Conservation (phyloP, 2,329 filamentous ascomycete species). For the Dactylellina haptotyla region DNA sequence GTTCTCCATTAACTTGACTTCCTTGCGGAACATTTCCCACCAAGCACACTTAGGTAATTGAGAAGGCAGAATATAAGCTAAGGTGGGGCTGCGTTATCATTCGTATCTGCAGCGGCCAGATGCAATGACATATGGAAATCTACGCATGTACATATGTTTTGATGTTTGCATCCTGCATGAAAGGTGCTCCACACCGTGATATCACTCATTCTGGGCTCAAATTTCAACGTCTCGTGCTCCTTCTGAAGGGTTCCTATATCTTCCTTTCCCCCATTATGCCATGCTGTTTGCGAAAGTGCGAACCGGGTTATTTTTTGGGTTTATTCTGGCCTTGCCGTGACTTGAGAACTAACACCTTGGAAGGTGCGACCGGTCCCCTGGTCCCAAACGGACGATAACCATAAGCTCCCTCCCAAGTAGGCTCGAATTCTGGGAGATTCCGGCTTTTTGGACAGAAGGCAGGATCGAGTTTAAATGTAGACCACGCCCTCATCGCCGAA, state of each 20-base stretch:
- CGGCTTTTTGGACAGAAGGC: constrained; percentile 19
- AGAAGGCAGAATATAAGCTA: background rate
- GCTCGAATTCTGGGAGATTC: constrained; percentile 21
- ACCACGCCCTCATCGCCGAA: constrained; percentile 14
- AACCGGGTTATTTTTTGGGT: constrained; percentile 48
- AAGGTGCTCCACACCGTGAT: constrained; percentile 19
- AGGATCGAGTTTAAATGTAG: constrained; percentile 22
- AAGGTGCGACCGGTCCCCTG: constrained; percentile 39
- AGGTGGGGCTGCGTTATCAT: constrained; percentile 1
- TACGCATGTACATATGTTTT: background rate
- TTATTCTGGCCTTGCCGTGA: constrained; percentile 8
- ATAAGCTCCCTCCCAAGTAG: constrained; percentile 34
- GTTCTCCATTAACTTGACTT: constrained; percentile 35
- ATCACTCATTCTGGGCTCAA: constrained; percentile 17
- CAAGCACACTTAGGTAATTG: background rate
- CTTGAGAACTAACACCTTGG: constrained; percentile 31
- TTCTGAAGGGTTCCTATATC: background rate
- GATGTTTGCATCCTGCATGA: constrained; percentile 25
- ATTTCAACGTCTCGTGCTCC: constrained; percentile 42
- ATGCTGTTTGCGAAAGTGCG: too few species aligned
- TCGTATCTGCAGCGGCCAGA: constrained; percentile 17
- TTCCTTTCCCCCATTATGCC: background rate
- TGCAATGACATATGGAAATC: constrained; percentile 25
- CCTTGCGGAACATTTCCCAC: too few species aligned
- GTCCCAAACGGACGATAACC: constrained; percentile 30